A percentile compares a stretch with the other conserved stretches of the same genome.
Evolutionary conservation across 805 yeast genomes (phyloP).

Genomic region (Yamadazyma philogaea): DNA sequence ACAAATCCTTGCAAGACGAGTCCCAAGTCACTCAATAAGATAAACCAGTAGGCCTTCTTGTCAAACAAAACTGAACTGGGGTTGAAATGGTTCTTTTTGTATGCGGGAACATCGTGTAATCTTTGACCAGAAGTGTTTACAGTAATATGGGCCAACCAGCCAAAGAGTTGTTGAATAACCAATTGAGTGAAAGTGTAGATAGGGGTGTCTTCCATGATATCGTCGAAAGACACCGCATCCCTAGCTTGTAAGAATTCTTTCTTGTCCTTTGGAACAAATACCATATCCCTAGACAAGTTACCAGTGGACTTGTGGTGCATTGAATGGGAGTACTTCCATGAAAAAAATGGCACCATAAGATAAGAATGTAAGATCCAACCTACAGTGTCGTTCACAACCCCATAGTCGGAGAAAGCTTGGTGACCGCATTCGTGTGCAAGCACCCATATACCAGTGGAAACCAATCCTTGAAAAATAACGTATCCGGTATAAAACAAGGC

Average conservation of each 20-base stretch:
- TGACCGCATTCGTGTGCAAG: conserved; percentile 93
- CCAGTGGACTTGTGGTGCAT: conserved; percentile 92
- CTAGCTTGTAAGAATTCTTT: conserved; percentile 47
- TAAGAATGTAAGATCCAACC: conserved; percentile 84
- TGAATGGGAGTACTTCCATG: conserved; percentile 82
- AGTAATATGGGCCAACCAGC: conserved; percentile 66
- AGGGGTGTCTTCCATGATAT: conserved; percentile 73
- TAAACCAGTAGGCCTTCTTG: conserved; percentile 65
- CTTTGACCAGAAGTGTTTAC: conserved; percentile 70
- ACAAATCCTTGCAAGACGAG: conserved; percentile 49
- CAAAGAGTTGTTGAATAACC: conserved; percentile 69
- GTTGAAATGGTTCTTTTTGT: conserved; percentile 62
- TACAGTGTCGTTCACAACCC: conserved; percentile 67
- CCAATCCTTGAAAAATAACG: conserved; percentile 9
- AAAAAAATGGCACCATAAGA: conserved; percentile 78
- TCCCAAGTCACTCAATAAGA: conserved; percentile 73
- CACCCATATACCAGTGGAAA: conserved; percentile 68
- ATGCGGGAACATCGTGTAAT: conserved; percentile 44
- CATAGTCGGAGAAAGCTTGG: conserved; percentile 75
- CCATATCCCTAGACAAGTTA: conserved; percentile 78
- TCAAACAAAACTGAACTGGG: conserved; percentile 77
- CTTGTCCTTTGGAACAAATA: conserved; percentile 71
- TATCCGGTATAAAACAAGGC: conserved; percentile 33
- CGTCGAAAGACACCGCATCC: conserved; percentile 43
- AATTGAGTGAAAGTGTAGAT: conserved; percentile 55